Conservation (phyloP, 2,329 filamentous ascomycete genomes). For the Pseudocercospora vitis region DNA sequence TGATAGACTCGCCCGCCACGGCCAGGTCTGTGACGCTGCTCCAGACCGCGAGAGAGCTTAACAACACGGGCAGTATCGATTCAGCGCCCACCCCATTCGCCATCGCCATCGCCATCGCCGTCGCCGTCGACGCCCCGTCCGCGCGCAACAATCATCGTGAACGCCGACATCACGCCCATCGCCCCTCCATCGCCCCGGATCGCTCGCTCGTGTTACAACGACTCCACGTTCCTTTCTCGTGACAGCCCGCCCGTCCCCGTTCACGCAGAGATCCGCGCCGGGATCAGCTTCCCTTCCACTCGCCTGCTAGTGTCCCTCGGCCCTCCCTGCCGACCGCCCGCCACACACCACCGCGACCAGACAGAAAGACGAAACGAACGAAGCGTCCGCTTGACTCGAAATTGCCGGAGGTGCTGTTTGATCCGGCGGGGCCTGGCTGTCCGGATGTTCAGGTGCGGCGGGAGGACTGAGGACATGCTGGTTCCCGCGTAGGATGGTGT, state of each 20-base stretch:
- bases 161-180: too few relatives aligned
- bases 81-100: not conserved
- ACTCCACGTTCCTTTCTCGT: slow-evolving; percentile 2
- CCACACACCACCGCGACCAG: not conserved
- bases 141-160: too few relatives aligned
- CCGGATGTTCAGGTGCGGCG: too few relatives aligned
- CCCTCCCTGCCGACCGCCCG: slow-evolving; percentile 1
- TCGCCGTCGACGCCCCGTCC: too few relatives aligned
- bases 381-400: not conserved
- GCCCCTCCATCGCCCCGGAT: too few relatives aligned
- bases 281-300: not conserved
- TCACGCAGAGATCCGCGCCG: slow-evolving; percentile 3
- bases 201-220: not conserved
- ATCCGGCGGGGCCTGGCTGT: not conserved
- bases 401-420: too few relatives aligned
- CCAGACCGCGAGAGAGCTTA: not conserved
- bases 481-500: not conserved
- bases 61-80: too few relatives aligned
- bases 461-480: too few relatives aligned
- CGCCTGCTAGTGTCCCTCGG: not conserved
- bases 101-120: too few relatives aligned
- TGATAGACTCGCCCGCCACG: not conserved
- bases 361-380: not conserved
- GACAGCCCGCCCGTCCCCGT: not conserved
- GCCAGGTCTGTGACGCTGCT: not conserved